Evolutionary conservation across 23 red algal species (phyloP).

Genomic region (Gracilaria domingensis): DNA sequence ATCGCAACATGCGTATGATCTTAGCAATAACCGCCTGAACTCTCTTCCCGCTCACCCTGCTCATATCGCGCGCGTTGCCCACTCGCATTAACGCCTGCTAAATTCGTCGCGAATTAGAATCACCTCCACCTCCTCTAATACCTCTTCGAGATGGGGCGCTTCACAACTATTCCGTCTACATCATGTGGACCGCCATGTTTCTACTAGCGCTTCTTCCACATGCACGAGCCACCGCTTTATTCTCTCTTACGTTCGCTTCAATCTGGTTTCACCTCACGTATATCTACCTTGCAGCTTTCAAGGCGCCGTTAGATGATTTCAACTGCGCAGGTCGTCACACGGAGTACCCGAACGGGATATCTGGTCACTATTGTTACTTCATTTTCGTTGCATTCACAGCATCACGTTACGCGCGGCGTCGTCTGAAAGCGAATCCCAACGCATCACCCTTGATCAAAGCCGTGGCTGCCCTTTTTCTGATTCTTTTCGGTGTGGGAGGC

Average conservation of each 20-base stretch:
- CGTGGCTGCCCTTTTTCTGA: conserved; percentile 21
- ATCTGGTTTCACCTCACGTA: conserved; percentile 94
- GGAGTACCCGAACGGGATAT: conserved; percentile 82
- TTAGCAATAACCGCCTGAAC: background rate
- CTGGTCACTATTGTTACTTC: conserved; percentile 94
- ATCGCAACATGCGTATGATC: background rate
- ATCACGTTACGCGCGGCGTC: conserved; percentile 4
- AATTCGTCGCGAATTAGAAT: conserved; percentile 49
- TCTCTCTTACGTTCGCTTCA: conserved; percentile 65
- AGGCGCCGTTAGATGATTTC: conserved; percentile 78
- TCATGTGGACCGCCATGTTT: conserved; percentile 77
- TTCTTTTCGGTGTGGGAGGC: conserved; percentile 49
- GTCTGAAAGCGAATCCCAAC: conserved; percentile 33
- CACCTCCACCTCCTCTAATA: conserved; percentile 55
- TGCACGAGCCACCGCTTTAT: conserved; percentile 48
- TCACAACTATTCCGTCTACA: conserved; percentile 78
- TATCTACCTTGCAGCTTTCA: conserved; percentile 64
- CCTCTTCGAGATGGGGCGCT: conserved; percentile 69
- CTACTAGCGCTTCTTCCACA: conserved; percentile 64
- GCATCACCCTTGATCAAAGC: conserved; percentile 27
- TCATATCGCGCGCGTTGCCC: background rate
- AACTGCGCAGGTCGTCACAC: conserved; percentile 70
- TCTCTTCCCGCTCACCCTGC: conserved; percentile 11
- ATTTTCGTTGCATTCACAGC: conserved; percentile 77
- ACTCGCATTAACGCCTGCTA: conserved; percentile 61